phyloP scores from a whole-genome alignment of 2,329 filamentous ascomycete species.

The Stagonosporopsis chrysanthemi region DNA sequence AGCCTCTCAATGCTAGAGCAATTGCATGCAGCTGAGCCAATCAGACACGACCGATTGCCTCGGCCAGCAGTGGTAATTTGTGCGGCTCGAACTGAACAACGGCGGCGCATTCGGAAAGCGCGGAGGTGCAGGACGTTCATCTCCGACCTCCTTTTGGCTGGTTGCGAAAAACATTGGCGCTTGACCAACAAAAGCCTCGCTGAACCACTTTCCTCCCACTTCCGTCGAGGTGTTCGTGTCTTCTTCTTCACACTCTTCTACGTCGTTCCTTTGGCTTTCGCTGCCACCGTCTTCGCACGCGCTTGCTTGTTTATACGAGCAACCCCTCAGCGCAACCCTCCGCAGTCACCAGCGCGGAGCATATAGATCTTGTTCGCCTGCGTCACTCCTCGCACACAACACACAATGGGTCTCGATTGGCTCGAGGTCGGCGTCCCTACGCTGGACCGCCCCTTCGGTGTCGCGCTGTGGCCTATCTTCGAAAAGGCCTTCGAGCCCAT shows the following conservation, averaged over 20 bases:
- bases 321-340: constrained; percentile 20
- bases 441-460: constrained; percentile 89
- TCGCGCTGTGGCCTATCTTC: constrained; percentile 94
- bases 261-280: constrained; percentile 48
- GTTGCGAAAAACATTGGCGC: constrained; percentile 36
- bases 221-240: constrained; percentile 27
- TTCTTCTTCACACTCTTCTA: constrained; percentile 44
- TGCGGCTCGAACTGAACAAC: constrained; percentile 22
- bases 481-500: constrained; percentile 80
- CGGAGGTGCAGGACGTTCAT: constrained; percentile 42
- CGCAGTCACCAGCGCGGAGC: constrained; percentile 11
- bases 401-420: constrained; percentile 62
- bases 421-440: constrained; percentile 69
- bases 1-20: background rate
- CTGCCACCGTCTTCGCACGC: constrained; percentile 22
- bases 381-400: constrained; percentile 8
- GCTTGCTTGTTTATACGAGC: constrained; percentile 25
- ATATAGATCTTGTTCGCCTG: constrained; percentile 6
- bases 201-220: constrained; percentile 23
- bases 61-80: constrained; percentile 32
- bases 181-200: constrained; percentile 32
- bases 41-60: constrained; percentile 25
- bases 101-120: constrained; percentile 33
- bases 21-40: constrained; percentile 22
- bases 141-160: constrained; percentile 48